These are phyloP conservation scores for Eimeria acervulina DNA, from an alignment of 169 alveolate species.

Conservation along the genomic window DNA sequence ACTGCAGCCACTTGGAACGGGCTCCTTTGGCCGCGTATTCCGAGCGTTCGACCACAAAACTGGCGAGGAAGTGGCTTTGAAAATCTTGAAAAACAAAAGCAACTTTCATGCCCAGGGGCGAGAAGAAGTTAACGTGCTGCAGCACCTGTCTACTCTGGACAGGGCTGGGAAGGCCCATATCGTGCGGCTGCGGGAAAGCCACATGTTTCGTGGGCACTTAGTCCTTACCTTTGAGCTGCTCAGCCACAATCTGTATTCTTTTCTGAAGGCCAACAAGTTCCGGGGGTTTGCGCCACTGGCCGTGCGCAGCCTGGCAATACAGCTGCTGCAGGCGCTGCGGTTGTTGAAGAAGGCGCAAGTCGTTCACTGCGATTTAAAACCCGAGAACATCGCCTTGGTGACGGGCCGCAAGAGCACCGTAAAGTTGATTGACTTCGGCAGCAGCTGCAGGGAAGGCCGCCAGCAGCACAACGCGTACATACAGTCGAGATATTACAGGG, in stretches of 20 bases:
- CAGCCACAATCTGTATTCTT: constrained; percentile 87
- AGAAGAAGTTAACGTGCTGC: constrained; percentile 61
- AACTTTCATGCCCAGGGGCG: constrained; percentile 91
- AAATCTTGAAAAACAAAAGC: constrained; percentile 92
- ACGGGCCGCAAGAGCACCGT: constrained; percentile 81
- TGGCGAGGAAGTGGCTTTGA: constrained; percentile 90
- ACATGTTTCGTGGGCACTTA: constrained; percentile 94
- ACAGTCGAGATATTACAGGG: constrained; percentile 98
- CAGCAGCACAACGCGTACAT: constrained; percentile 94
- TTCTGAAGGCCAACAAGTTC: constrained; percentile 50
- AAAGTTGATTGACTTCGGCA: constrained; percentile 98
- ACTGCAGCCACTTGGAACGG: constrained; percentile 90
- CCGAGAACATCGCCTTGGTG: constrained; percentile 95
- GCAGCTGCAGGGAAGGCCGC: constrained; percentile 96
- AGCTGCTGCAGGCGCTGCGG: constrained; percentile 90
- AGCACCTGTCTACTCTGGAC: constrained; percentile 21
- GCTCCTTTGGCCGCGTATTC: constrained; percentile 94
- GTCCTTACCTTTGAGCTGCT: constrained; percentile 96
- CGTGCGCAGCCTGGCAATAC: constrained; percentile 85
- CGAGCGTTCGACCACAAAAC: constrained; percentile 92
- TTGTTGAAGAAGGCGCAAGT: constrained; percentile 89
- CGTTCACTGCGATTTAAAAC: constrained; percentile 97
- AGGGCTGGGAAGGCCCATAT: constrained; percentile 51
- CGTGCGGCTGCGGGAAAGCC: constrained; percentile 58
- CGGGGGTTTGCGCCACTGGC: constrained; percentile 73